phyloP scores from a whole-genome alignment of 108 stramenopile genomes.

The Cylindrotheca closterium region DNA sequence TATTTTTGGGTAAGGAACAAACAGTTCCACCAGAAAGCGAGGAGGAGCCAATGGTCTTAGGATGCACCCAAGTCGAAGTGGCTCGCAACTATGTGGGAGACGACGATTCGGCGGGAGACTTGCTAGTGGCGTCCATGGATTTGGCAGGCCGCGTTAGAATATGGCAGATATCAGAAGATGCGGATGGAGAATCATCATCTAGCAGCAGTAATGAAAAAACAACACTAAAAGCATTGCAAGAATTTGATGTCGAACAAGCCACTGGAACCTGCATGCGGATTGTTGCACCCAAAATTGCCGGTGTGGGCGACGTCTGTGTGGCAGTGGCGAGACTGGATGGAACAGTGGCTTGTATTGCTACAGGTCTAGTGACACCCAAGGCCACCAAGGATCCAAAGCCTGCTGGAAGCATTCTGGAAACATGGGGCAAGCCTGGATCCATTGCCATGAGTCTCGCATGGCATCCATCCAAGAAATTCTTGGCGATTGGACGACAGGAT shows the following conservation, averaged over 20 bases:
- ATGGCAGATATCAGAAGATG: constrained; percentile 32
- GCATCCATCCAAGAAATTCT: constrained; percentile 16
- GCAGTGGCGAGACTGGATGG: constrained; percentile 52
- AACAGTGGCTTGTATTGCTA: constrained; percentile 37
- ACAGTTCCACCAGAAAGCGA: background rate
- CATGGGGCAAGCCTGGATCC: constrained; percentile 14
- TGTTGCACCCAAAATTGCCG: constrained; percentile 25
- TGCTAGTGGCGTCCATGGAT: constrained; percentile 31
- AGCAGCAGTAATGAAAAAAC: background rate
- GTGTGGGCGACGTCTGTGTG: constrained; percentile 32
- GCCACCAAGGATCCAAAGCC: constrained; percentile 20
- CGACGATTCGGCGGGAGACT: constrained; percentile 43
- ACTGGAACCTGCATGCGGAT: constrained; percentile 36
- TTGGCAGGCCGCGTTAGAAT: constrained; percentile 33
- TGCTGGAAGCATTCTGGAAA: constrained; percentile 34
- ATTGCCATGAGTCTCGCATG: constrained; percentile 28
- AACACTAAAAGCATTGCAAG: constrained; percentile 5
- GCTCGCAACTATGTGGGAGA: constrained; percentile 50
- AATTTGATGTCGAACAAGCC: constrained; percentile 39
- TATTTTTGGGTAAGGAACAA: constrained; percentile 14
- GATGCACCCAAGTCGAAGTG: constrained; percentile 28
- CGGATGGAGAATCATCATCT: constrained; percentile 1
- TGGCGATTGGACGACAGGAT: constrained; percentile 44
- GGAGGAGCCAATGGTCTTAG: constrained; percentile 8
- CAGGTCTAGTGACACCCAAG: constrained; percentile 38